These are phyloP conservation scores for Gossypium mustelinum DNA, from an alignment of 345 rosid species.

Conservation along the genomic window DNA sequence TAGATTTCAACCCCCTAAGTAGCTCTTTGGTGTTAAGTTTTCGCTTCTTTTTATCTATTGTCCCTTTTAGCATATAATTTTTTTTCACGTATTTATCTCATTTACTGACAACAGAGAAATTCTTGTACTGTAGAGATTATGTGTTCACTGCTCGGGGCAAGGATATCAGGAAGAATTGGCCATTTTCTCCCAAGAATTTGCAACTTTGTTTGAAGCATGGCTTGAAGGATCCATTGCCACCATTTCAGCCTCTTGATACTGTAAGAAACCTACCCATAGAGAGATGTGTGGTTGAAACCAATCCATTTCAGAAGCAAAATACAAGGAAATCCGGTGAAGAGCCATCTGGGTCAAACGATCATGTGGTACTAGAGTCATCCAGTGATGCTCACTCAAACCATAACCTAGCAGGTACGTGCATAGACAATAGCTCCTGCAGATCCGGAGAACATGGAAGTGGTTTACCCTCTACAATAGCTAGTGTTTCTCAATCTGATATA, in stretches of 20 bases:
- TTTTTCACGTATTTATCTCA: background rate
- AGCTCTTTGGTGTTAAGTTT: background rate
- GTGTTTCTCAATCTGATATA: constrained; percentile 51
- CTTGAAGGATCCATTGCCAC: constrained; percentile 79
- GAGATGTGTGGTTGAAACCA: constrained; percentile 35
- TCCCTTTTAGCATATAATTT: background rate
- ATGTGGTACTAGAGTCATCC: constrained; percentile 26
- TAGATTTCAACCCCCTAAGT: background rate
- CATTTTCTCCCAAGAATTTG: constrained; percentile 68
- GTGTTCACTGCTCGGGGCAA: constrained; percentile 63
- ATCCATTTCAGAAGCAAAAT: constrained; percentile 31
- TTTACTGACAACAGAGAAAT: constrained; percentile 10
- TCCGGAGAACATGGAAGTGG: constrained; percentile 54
- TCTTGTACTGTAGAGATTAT: constrained; percentile 74
- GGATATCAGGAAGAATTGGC: constrained; percentile 85
- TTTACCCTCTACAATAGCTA: constrained; percentile 46
- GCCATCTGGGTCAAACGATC: constrained; percentile 26
- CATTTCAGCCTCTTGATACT: constrained; percentile 53
- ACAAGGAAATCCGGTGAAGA: constrained; percentile 24
- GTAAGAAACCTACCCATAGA: constrained; percentile 35
- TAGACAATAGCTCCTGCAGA: constrained; percentile 37
- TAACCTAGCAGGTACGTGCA: constrained; percentile 33
- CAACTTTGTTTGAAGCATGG: constrained; percentile 87
- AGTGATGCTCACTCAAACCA: constrained; percentile 27
- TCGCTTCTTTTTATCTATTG: background rate